A percentile compares a stretch with the other conserved stretches of the same genome.
phyloP scores from a whole-genome alignment of 768 basidiomycete species.

The Chiua virens region DNA sequence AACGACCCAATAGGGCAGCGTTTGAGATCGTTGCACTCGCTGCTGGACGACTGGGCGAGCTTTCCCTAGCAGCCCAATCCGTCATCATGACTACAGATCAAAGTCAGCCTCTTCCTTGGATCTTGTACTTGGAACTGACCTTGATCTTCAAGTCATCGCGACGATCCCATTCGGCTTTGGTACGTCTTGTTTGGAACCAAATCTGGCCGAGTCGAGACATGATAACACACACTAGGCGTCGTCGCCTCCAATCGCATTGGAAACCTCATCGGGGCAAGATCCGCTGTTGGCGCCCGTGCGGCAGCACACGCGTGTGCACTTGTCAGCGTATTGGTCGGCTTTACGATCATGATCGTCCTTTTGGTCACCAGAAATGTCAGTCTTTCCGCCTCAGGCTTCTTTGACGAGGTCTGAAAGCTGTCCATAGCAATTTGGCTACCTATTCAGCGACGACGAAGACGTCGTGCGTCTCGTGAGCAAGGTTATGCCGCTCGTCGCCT shows the following conservation, averaged over 20 bases:
- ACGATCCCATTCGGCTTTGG: conserved; percentile 77
- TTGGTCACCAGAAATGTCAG: conserved; percentile 57
- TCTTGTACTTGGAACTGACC: not conserved
- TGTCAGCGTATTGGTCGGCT: conserved; percentile 59
- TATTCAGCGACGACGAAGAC: conserved; percentile 64
- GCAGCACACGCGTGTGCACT: conserved; percentile 65
- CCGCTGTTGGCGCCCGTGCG: conserved; percentile 50
- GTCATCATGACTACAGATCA: conserved; percentile 83
- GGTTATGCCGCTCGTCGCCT: conserved; percentile 55
- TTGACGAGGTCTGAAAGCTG: not conserved
- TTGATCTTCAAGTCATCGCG: conserved; percentile 51
- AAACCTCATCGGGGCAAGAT: conserved; percentile 64
- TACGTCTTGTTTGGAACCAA: conserved; percentile 9
- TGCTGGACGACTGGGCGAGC: conserved; percentile 66
- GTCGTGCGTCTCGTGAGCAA: conserved; percentile 50
- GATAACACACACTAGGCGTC: conserved; percentile 42
- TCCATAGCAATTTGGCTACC: conserved; percentile 54
- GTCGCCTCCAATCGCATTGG: conserved; percentile 74
- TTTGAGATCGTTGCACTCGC: conserved; percentile 82
- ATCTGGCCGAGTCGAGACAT: not conserved
- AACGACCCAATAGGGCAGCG: conserved; percentile 55
- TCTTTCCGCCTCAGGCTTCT: not conserved
- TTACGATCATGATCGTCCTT: conserved; percentile 57
- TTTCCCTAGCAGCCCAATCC: conserved; percentile 71
- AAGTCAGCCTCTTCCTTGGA: conserved; percentile 38